Conservation (phyloP, 2,329 filamentous ascomycete species). For the Tolypocladium endophyticum region DNA sequence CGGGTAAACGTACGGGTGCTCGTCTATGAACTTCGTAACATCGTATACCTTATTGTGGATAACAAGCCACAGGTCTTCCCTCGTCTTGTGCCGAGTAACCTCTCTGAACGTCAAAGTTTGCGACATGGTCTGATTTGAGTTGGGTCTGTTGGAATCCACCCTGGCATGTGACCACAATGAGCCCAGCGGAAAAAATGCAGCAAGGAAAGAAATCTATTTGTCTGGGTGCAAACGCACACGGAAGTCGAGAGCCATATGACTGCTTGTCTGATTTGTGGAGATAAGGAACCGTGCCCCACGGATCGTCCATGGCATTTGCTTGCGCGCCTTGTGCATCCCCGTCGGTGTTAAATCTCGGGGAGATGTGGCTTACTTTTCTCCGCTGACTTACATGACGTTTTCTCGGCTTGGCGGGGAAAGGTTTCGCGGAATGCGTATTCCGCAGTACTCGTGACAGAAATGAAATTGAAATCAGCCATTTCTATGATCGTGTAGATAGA, state of each 20-base stretch:
- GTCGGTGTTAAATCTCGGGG: not conserved
- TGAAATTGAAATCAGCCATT: not conserved
- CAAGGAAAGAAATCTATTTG: not conserved
- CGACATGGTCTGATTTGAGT: not conserved
- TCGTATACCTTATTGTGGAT: not conserved
- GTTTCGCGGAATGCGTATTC: not conserved
- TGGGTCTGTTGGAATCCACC: not conserved
- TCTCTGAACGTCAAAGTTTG: not conserved
- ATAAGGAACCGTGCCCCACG: not conserved
- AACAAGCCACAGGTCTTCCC: not conserved
- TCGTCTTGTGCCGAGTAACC: not conserved
- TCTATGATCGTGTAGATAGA: not conserved
- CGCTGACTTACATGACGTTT: not conserved
- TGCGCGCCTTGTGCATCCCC: not conserved
- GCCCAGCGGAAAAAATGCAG: not conserved
- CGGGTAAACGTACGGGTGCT: not conserved
- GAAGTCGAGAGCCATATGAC: not conserved
- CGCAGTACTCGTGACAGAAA: not conserved
- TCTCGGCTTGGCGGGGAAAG: not conserved
- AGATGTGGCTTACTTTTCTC: not conserved
- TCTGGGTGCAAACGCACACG: not conserved
- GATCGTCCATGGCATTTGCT: not conserved
- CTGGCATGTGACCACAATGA: not conserved
- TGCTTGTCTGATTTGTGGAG: not conserved
- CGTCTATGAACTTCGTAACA: not conserved